Conservation (phyloP, 169 alveolate species). For the Cryptosporidium andersoni region DNA sequence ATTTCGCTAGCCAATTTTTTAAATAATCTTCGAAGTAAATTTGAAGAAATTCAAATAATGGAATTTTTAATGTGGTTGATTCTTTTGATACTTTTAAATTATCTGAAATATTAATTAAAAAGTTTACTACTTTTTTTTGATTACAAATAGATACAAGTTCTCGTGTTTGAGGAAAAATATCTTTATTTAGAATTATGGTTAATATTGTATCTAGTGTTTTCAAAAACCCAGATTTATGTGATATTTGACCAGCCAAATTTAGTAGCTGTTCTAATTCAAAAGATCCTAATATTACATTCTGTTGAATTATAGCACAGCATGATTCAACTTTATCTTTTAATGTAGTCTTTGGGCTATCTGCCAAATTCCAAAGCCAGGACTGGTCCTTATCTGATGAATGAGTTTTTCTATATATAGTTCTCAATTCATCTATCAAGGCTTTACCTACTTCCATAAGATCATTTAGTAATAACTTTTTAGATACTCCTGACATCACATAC, state of each 20-base stretch:
- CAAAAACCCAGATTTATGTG: conserved; percentile 37
- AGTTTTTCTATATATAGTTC: conserved; percentile 9
- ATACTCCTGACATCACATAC: no score
- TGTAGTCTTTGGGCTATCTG: conserved; percentile 23
- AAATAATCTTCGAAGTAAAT: conserved; percentile 45
- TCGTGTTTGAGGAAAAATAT: conserved; percentile 11
- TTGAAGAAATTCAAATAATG: conserved; percentile 50
- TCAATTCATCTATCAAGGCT: conserved; percentile 11
- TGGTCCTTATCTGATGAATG: conserved; percentile 33
- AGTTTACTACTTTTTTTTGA: background rate
- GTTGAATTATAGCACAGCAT: conserved; percentile 39
- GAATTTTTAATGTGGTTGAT: background rate
- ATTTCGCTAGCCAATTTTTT: conserved; percentile 33
- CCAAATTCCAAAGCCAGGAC: conserved; percentile 35
- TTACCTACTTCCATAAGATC: conserved; percentile 20
- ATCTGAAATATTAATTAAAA: background rate
- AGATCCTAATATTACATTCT: conserved; percentile 8
- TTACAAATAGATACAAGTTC: conserved; percentile 2
- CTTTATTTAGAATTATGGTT: background rate
- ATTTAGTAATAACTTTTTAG: background rate
- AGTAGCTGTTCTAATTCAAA: conserved; percentile 12
- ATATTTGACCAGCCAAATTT: background rate
- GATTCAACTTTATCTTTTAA: conserved; percentile 59
- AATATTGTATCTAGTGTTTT: conserved; percentile 41
- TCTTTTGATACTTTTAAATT: background rate